Evolutionary conservation across 148 eudicot genomes (phyloP).

Genomic region (Salicornia ramosissima): DNA sequence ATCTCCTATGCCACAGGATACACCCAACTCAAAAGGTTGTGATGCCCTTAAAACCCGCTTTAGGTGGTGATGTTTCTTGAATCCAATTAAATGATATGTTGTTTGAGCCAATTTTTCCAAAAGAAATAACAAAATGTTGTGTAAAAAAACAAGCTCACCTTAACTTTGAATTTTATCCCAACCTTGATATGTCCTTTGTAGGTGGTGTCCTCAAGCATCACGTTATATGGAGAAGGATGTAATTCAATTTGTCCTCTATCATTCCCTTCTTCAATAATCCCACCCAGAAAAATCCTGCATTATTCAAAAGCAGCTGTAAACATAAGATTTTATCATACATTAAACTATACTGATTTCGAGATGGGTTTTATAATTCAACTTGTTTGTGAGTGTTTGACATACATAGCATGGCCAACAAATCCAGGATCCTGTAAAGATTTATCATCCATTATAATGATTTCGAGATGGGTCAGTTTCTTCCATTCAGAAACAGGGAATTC

Average conservation of each 20-base stretch:
- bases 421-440: conserved; percentile 44
- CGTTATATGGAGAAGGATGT: conserved; percentile 56
- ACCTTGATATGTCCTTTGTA: conserved; percentile 74
- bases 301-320: background rate
- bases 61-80: too few species aligned
- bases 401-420: conserved; percentile 67
- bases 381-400: background rate
- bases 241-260: conserved; percentile 49
- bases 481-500: conserved; percentile 38
- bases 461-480: conserved; percentile 43
- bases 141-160: too few species aligned
- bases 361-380: too few species aligned
- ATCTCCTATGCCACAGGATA: too few species aligned
- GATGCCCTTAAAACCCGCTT: too few species aligned
- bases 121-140: too few species aligned
- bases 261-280: conserved; percentile 50
- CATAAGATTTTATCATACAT: background rate
- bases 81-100: too few species aligned
- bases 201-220: conserved; percentile 71
- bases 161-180: conserved; percentile 46
- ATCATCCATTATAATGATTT: conserved; percentile 53
- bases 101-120: too few species aligned
- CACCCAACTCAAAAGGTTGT: too few species aligned
- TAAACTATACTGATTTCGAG: too few species aligned
- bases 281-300: conserved; percentile 53